phyloP scores from a whole-genome alignment of 805 yeast species.

The Wickerhamiella sorbophila region DNA sequence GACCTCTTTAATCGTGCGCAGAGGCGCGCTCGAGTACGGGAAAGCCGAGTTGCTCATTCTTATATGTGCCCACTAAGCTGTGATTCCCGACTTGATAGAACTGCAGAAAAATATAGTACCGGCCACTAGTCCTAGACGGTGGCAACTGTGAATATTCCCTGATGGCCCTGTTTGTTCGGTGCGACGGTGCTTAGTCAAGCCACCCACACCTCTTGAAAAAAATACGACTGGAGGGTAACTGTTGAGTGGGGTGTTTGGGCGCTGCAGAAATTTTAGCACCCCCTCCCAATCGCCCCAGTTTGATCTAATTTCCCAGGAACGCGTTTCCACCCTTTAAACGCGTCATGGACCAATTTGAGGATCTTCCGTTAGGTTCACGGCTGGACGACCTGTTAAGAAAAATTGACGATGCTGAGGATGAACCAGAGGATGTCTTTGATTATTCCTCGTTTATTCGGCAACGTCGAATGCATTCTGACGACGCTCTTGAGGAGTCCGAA shows the following conservation, averaged over 20 bases:
- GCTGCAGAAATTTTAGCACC: background rate
- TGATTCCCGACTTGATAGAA: background rate
- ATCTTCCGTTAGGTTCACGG: conserved; percentile 10
- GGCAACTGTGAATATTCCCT: background rate
- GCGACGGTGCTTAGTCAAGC: background rate
- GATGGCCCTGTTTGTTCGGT: background rate
- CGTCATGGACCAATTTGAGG: conserved; percentile 5
- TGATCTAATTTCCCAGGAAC: background rate
- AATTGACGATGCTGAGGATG: conserved; percentile 5
- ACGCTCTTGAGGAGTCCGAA: background rate
- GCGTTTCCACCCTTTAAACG: background rate
- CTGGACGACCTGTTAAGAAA: conserved; percentile 11
- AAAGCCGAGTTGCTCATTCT: conserved; percentile 35
- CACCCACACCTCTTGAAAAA: background rate
- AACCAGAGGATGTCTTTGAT: conserved; percentile 6
- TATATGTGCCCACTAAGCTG: background rate
- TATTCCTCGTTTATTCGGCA: conserved; percentile 9
- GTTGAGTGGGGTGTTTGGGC: background rate
- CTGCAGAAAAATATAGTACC: background rate
- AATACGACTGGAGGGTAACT: background rate
- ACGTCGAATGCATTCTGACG: conserved; percentile 1
- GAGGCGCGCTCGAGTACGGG: conserved; percentile 96
- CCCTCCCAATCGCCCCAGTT: background rate
- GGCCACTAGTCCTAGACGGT: background rate
- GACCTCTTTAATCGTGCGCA: conserved; percentile 92